phyloP scores from a whole-genome alignment of 257 asterid species.

The Thymus quinquecostatus region DNA sequence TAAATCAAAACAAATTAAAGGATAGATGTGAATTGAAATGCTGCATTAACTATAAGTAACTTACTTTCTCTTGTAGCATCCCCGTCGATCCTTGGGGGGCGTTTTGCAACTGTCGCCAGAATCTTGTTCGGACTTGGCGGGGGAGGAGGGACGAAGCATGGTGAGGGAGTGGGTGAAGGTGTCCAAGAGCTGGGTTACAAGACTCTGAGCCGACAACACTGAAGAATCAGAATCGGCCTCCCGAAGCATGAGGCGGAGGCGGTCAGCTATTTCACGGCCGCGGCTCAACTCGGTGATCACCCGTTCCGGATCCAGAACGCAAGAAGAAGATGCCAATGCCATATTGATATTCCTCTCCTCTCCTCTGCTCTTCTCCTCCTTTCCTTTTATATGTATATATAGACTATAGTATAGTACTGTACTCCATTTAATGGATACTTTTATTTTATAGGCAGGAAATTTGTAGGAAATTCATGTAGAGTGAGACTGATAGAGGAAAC shows the following conservation, averaged over 20 bases:
- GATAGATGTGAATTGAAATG: too few species aligned
- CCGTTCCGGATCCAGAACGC: conserved; percentile 31
- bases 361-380: too few species aligned
- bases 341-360: too few species aligned
- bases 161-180: conserved; percentile 47
- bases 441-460: conserved; percentile 20
- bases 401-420: too few species aligned
- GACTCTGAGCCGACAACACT: conserved; percentile 24
- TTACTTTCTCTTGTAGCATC: conserved; percentile 73
- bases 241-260: conserved; percentile 41
- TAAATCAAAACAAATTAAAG: too few species aligned
- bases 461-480: conserved; percentile 37
- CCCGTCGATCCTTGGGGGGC: conserved; percentile 57
- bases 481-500: background rate
- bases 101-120: conserved; percentile 52
- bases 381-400: too few species aligned
- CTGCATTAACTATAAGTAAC: too few species aligned
- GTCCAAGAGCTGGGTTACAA: conserved; percentile 44
- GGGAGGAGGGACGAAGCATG: conserved; percentile 24
- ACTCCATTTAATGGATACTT: too few species aligned
- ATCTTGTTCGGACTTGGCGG: conserved; percentile 46
- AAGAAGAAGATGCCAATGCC: conserved; percentile 26
- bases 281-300: conserved; percentile 47
- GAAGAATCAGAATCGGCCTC: conserved; percentile 2
- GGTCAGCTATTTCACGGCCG: conserved; percentile 49